These are phyloP conservation scores for Sugiyamaella lignohabitans DNA, from an alignment of 805 yeast species.

Conservation along the genomic window DNA sequence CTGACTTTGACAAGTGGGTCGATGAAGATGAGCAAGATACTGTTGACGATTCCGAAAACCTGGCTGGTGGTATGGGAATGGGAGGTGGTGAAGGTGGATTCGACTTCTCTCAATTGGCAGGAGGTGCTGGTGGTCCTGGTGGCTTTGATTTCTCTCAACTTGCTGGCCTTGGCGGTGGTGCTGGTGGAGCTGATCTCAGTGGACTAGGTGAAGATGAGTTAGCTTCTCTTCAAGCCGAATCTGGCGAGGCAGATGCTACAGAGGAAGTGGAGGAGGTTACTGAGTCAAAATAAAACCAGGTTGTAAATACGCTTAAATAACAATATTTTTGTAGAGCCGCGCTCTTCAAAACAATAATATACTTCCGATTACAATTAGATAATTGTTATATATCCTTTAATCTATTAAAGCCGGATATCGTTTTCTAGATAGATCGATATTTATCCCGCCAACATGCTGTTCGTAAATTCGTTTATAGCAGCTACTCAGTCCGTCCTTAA, in stretches of 20 bases:
- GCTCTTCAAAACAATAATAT: no score
- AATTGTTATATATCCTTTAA: no score
- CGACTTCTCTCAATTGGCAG: conserved; percentile 35
- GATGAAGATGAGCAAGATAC: conserved; percentile 95
- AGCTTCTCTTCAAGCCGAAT: conserved; percentile 6
- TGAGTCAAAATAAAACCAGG: neutral
- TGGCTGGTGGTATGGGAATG: conserved; percentile 34
- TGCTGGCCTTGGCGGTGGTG: conserved; percentile 21
- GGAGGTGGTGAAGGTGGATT: conserved; percentile 32
- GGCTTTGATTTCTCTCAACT: conserved; percentile 36
- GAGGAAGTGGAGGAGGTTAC: neutral
- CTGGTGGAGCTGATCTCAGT: conserved; percentile 11
- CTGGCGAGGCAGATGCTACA: conserved; percentile 4
- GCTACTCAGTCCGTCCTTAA: no score
- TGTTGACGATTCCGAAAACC: conserved; percentile 42
- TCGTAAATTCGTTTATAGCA: no score
- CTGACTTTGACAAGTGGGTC: conserved; percentile 97
- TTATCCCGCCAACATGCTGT: no score
- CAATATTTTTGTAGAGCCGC: neutral
- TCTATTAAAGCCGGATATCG: no score
- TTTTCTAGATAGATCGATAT: no score
- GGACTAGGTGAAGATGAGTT: conserved; percentile 5
- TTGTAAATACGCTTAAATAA: neutral
- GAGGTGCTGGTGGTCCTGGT: conserved; percentile 31
- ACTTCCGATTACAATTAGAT: no score